Evolutionary conservation across 805 yeast species (phyloP).

Genomic region (Starmera pachycereana): DNA sequence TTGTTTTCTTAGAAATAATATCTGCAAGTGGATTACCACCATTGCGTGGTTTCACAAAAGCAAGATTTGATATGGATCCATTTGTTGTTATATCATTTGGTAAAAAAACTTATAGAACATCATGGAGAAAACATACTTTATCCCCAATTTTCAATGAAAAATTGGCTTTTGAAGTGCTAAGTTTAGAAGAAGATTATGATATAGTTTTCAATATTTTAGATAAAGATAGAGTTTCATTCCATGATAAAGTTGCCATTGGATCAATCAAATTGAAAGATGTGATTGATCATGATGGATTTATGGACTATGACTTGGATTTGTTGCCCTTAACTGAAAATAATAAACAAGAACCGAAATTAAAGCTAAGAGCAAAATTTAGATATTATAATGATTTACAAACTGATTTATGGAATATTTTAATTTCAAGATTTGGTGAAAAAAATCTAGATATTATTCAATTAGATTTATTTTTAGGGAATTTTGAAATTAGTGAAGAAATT

Average conservation of each 20-base stretch:
- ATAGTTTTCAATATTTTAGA: constrained; percentile 70
- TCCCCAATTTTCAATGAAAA: constrained; percentile 78
- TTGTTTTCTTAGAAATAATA: constrained; percentile 64
- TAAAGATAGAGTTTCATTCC: constrained; percentile 71
- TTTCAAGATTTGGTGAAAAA: constrained; percentile 40
- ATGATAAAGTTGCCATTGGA: constrained; percentile 71
- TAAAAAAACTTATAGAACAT: constrained; percentile 74
- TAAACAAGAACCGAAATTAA: constrained; percentile 40
- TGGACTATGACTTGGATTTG: constrained; percentile 26
- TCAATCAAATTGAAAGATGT: constrained; percentile 46
- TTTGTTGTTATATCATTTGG: constrained; percentile 90
- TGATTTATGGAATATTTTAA: constrained; percentile 58
- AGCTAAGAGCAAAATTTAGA: constrained; percentile 52
- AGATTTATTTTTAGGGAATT: constrained; percentile 43
- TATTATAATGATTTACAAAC: constrained; percentile 55
- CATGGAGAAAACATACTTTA: constrained; percentile 72
- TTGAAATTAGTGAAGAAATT: constrained; percentile 13
- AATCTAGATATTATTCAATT: constrained; percentile 41
- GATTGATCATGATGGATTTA: constrained; percentile 15
- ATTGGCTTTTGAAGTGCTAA: constrained; percentile 63
- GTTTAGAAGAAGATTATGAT: constrained; percentile 54
- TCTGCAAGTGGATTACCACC: constrained; percentile 77
- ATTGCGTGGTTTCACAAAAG: constrained; percentile 46
- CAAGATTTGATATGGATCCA: constrained; percentile 93
- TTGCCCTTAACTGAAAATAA: constrained; percentile 14